Base-by-base conservation (phyloP, 2,329 filamentous ascomycete species). In the Alternaria consortialis region DNA sequence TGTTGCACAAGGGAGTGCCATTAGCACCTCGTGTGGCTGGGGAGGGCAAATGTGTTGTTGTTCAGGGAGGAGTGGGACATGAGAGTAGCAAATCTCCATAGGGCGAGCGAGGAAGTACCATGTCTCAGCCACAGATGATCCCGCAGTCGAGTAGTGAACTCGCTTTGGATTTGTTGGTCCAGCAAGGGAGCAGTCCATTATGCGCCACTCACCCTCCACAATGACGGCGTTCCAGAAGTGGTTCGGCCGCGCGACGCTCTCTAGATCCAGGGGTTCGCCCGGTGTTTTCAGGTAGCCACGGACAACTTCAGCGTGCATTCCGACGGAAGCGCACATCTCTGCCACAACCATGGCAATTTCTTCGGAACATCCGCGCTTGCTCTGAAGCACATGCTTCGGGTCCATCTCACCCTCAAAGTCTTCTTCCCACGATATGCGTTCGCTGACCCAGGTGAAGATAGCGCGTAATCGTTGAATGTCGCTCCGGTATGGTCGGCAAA, bases 211-310 rank as follows among this genome's bases (percentile, higher is more conserved):
- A 23, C 91, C 90, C 77, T 99, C 95, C 8, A 97, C 89, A 36
- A 97, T 82, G 17, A 98, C 92, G 0, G 93, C 90, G 70, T 99
- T 99, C 95, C 95, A 99, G 89, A 91, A 98, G 80, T 99, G 95
- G 73, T 99, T 99, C 0, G 94, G 86, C 31, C 90, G 88, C n/a
- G 92, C 92, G 77, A 94, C 88, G 59, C 90, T 90, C 63, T 91
- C 91, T 43, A 93, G 83, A 70, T 98, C 94, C 8, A 80, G 55
- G 9, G 67, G 65, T 60, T 98, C 95, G 0, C 94, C 94, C 0
- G 95, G 95, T 1, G 87, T 85, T 77, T 99, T 99, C 57, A 99
- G 87, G 74, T 95, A 98, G 0, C 95, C 95, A 61, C 90, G 88
- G 13, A 99, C 88, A 20, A 97, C 85, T 75, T 98, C 94, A 36